Percentiles rank a stretch among this genome's conserved stretches.
Conservation (phyloP, 2,329 filamentous ascomycete genomes). For the Monosporascus sp. region DNA sequence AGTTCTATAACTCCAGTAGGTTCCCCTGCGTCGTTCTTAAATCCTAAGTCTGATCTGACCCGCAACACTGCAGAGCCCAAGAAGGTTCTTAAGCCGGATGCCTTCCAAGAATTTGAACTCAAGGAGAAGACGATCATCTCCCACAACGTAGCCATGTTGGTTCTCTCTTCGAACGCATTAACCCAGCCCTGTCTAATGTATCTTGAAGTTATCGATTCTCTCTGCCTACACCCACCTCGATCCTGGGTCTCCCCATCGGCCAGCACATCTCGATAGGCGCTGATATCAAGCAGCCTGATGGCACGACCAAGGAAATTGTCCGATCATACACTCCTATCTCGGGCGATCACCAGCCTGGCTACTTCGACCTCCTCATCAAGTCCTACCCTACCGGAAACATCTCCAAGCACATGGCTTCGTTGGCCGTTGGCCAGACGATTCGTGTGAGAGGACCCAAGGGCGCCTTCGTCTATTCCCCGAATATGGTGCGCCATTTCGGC, state of each 20-base stretch:
- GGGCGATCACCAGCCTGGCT: conserved; percentile 81
- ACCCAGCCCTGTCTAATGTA: neutral
- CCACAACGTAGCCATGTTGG: conserved; percentile 95
- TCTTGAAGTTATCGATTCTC: conserved; percentile 79
- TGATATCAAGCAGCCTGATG: conserved; percentile 61
- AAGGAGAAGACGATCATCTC: conserved; percentile 93
- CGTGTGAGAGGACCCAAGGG: conserved; percentile 93
- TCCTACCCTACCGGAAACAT: conserved; percentile 97
- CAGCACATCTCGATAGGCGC: conserved; percentile 98
- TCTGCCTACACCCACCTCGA: conserved; percentile 70
- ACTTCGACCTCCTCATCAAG: conserved; percentile 97
- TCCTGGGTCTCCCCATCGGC: conserved; percentile 94
- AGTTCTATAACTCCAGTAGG: conserved; percentile 69
- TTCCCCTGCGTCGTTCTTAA: conserved; percentile 16
- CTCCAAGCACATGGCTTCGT: conserved; percentile 81
- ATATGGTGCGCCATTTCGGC: conserved; percentile 93
- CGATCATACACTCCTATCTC: conserved; percentile 92
- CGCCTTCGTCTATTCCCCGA: conserved; percentile 94
- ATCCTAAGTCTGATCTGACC: conserved; percentile 11
- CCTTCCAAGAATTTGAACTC: conserved; percentile 89
- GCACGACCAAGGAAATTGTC: conserved; percentile 75
- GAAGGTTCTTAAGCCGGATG: conserved; percentile 79
- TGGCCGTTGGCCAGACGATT: conserved; percentile 81
- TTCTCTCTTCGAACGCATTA: conserved; percentile 11
- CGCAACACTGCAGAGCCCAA: conserved; percentile 54